Evolutionary conservation across 2,329 filamentous ascomycete species (phyloP).

Genomic region (Emmonsiellopsis sp.): DNA sequence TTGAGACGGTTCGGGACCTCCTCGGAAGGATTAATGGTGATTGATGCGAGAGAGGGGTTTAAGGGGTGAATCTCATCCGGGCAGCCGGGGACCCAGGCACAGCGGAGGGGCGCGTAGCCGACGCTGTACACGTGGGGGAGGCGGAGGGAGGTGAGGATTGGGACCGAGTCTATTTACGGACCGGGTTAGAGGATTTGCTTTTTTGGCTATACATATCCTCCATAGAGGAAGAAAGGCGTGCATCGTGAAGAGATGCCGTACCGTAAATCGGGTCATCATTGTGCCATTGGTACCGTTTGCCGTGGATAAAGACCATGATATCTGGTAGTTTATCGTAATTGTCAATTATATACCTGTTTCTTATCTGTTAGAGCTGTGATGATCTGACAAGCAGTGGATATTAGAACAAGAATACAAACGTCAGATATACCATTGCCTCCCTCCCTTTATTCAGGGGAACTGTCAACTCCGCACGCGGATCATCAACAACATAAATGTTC

Average conservation of each 20-base stretch:
- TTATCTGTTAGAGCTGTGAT: not conserved
- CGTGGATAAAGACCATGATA: slow-evolving; percentile 35
- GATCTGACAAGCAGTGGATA: not conserved
- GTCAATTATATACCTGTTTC: slow-evolving; percentile 33
- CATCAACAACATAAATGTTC: slow-evolving; percentile 48
- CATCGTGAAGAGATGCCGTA: slow-evolving; percentile 1
- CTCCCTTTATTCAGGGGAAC: slow-evolving; percentile 37
- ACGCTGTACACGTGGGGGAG: slow-evolving; percentile 40
- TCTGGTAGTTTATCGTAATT: slow-evolving; percentile 34
- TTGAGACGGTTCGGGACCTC: slow-evolving; percentile 34
- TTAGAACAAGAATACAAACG: slow-evolving; percentile 20
- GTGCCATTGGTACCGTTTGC: slow-evolving; percentile 37
- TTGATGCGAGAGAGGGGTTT: not conserved
- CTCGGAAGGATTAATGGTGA: slow-evolving; percentile 24
- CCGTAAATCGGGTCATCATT: slow-evolving; percentile 46
- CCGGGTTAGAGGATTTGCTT: not conserved
- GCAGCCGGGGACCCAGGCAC: slow-evolving; percentile 45
- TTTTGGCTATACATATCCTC: too few species aligned
- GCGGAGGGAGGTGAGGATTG: slow-evolving; percentile 42
- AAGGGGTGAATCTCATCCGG: slow-evolving; percentile 39
- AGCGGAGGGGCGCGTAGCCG: slow-evolving; percentile 48
- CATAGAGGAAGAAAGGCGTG: too few species aligned
- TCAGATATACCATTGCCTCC: slow-evolving; percentile 36
- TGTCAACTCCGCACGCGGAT: slow-evolving; percentile 38
- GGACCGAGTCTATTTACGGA: slow-evolving; percentile 33